Conservation (phyloP, 345 rosid species). For the Murraya paniculata region DNA sequence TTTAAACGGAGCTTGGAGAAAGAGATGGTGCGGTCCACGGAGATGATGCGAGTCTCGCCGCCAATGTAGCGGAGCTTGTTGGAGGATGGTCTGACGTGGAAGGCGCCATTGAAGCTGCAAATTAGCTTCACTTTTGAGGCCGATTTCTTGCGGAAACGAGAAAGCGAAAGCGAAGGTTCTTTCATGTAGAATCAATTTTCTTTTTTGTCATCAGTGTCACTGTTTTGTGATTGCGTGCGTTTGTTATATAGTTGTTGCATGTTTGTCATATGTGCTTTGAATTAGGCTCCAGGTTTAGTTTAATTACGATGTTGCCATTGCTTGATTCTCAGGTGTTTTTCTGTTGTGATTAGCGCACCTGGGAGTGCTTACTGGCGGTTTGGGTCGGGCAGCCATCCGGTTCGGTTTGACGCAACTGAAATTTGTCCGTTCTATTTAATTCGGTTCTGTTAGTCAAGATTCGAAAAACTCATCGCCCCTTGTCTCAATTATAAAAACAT, state of each 20-base stretch:
- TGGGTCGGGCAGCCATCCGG: too few relatives aligned
- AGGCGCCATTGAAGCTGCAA: conserved; percentile 38
- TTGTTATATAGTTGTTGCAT: too few relatives aligned
- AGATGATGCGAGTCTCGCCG: conserved; percentile 35
- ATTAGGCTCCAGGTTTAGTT: too few relatives aligned
- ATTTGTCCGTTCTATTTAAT: too few relatives aligned
- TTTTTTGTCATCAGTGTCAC: background rate
- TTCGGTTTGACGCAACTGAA: too few relatives aligned
- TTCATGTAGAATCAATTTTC: conserved; percentile 18
- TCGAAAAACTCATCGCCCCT: too few relatives aligned
- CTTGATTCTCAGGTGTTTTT: too few relatives aligned
- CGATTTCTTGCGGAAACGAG: conserved; percentile 18
- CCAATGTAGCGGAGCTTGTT: conserved; percentile 28
- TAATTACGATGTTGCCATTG: background rate
- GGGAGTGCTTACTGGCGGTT: background rate
- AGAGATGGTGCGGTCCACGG: conserved; percentile 21
- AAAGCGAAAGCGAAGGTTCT: conserved; percentile 10
- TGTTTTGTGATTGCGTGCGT: background rate
- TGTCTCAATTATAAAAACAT: too few relatives aligned
- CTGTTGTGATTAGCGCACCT: background rate
- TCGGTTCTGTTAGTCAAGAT: too few relatives aligned
- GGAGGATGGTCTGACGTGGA: conserved; percentile 16
- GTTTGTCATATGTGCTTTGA: too few relatives aligned
- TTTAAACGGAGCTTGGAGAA: conserved; percentile 22
- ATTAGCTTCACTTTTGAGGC: conserved; percentile 22